Percentiles rank a stretch among this genome's conserved stretches.
Evolutionary conservation across 2,329 filamentous ascomycete genomes (phyloP).

Genomic region (Podosphaera xanthii): DNA sequence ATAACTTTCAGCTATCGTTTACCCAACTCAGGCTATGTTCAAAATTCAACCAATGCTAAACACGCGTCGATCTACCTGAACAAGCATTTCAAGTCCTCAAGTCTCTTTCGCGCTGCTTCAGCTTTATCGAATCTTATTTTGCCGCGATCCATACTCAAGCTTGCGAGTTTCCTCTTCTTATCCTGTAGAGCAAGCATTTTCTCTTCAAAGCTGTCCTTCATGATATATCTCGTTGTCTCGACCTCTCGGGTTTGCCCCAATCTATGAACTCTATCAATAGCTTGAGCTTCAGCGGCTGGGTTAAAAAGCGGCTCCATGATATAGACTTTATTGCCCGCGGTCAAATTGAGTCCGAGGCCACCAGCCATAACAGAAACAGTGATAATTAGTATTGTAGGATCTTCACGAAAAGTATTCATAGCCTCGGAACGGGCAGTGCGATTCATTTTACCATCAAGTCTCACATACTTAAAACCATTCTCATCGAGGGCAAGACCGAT

Average conservation of each 20-base stretch:
- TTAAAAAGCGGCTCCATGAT: slow-evolving; percentile 99
- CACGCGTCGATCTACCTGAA: slow-evolving; percentile 20
- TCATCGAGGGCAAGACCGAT: slow-evolving; percentile 61
- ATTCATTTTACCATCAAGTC: slow-evolving; percentile 81
- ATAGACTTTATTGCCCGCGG: slow-evolving; percentile 65
- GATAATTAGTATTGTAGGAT: slow-evolving; percentile 51
- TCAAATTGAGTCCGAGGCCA: slow-evolving; percentile 78
- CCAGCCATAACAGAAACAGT: slow-evolving; percentile 84
- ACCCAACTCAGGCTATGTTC: no score
- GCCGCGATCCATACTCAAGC: slow-evolving; percentile 52
- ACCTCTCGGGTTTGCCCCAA: slow-evolving; percentile 79
- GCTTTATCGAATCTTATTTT: slow-evolving; percentile 14
- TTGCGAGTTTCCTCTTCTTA: slow-evolving; percentile 81
- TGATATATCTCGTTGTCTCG: slow-evolving; percentile 70
- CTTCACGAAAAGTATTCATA: slow-evolving; percentile 55
- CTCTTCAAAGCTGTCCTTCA: slow-evolving; percentile 78
- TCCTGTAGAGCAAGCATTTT: slow-evolving; percentile 76
- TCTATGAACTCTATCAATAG: slow-evolving; percentile 78
- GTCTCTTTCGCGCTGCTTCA: slow-evolving; percentile 17
- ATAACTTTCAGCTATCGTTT: no score
- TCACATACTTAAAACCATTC: slow-evolving; percentile 42
- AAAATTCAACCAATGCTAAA: no score
- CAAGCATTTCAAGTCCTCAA: slow-evolving; percentile 35
- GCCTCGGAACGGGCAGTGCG: slow-evolving; percentile 50
- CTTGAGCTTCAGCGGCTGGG: slow-evolving; percentile 81